Base-by-base conservation (phyloP, 257 asterid genomes). In the Nicotiana tomentosiformis region DNA sequence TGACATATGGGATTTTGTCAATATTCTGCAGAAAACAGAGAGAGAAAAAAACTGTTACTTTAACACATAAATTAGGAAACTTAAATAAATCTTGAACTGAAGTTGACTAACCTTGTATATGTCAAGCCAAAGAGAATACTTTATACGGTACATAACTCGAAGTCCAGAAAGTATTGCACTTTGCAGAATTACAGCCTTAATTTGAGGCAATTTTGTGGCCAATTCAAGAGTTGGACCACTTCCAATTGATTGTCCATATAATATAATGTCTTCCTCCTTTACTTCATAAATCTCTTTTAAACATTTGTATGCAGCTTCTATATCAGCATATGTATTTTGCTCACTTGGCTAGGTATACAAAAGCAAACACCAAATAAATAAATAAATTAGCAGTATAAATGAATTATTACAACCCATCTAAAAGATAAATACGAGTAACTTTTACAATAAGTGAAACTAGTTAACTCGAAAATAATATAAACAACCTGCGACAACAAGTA, bases 221-320 rank as follows among this genome's bases (percentile, higher is more conserved):
- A 82, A 82, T 35, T 82, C 81, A 32, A 82, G 43, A 33, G 84
- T 82, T 32, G 84, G 84, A 39, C 84, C 84, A 58, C 84, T 82
- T 32, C 84, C 84, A 37, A 82, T 61, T 29, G 84, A 82, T 57
- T 82, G 84, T 20, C 84, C 84, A 57, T 82, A 82, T 16, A 82
- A 26, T 35, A 82, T 70, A 55, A 82, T 33, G 29, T 82, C 81
- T 60, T 82, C 84, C 32, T 82, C 81, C 18, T 82, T 82, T 20
- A 82, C 69, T 57, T 39, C 84, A 82, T 82, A 70, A 3, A 53
- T 82, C 49, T 74, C 80, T 60, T 82, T 64, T 46, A 82, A 30
- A 46, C 84, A 82, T 57, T 56, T 70, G 81, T 58, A 82, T 12
- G 46, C 84, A 55, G 84, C 84, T 57, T 82, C 84, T 37, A 82